Evolutionary conservation across 208 protist genomes (phyloP).

Genomic region (Leishmania tarentolae): DNA sequence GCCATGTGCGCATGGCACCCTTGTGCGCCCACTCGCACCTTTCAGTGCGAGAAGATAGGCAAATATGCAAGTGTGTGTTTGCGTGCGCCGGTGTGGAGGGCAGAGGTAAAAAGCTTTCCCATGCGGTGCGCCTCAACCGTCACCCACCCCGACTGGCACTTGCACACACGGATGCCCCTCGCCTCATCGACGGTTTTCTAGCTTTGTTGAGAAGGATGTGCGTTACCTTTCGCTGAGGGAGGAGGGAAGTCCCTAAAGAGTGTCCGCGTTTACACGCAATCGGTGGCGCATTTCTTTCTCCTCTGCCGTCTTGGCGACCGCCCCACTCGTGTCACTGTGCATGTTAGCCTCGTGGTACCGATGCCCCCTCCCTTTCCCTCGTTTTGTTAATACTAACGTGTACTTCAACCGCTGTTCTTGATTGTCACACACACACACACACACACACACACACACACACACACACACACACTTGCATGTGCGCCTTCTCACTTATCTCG

Average conservation of each 20-base stretch:
- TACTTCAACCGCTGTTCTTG: background rate
- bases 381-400: background rate
- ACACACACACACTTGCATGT: background rate
- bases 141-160: background rate
- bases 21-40: background rate
- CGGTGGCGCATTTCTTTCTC: background rate
- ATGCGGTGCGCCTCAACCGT: background rate
- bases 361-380: slow-evolving; percentile 6
- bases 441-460: slow-evolving; percentile 1
- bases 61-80: background rate
- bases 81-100: background rate
- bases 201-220: background rate
- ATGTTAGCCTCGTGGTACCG: background rate
- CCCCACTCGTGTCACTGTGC: background rate
- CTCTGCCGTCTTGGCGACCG: background rate
- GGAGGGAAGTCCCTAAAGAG: background rate
- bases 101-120: background rate
- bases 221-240: background rate
- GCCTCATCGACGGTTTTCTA: background rate
- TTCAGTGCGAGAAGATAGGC: background rate
- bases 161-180: background rate
- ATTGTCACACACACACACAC: background rate
- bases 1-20: background rate
- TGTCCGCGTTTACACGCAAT: background rate
- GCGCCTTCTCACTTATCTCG: background rate